Evolutionary conservation across 1,284 basidiomycete genomes (phyloP), one percentile per base, ranked within the genome.

Genomic region (Mycena sp.): DNA sequence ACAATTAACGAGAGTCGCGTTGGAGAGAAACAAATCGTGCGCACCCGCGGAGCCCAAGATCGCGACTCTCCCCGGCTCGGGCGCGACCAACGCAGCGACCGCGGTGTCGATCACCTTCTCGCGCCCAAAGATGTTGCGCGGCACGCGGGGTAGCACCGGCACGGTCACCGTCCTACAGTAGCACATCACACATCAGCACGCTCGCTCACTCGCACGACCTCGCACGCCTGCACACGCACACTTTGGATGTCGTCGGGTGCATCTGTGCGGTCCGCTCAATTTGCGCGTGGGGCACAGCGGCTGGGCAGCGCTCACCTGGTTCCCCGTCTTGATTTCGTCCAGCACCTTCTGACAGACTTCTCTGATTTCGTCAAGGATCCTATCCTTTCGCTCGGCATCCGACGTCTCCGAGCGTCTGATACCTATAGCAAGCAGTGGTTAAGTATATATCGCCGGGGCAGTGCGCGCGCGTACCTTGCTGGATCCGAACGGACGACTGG

Each of bases 1-100:
- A 28, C 3, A 16, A 46, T 28, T 4, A 46, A 48, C 21, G 16
- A 9, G 21, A 29, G 14, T 23, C 11, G 17, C n/a, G 12, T 12
- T 12, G 11, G 16, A 10, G 4, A 17, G 9, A 38, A 35, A n/a
- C 16, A 44, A 19, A 23, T 12, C 12, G 6, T 7, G 14, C 44
- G 35, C 44, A 67, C 65, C 65, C 6, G 65, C 65, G 23, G 65
- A 45, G 23, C 65, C 65, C 2, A 67, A 51, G 40, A 67, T 67
- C 46, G 62, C 63, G 37, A 67, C 59, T 29, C 62, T 50, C 21
- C 62, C 65, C 0, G 62, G 62, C 4, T 54, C 26, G 2, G 46
- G 38, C 21, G 52, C 49, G 25, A 64, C 32, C 28, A 67, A 11
- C 10, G 55, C 58, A 23, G 59, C 44, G 29, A 64, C 59, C 3